A percentile compares a stretch with the other conserved stretches of the same genome.
phyloP scores from a whole-genome alignment of 2,329 filamentous ascomycete species.

The Verticillium albo-atrum region DNA sequence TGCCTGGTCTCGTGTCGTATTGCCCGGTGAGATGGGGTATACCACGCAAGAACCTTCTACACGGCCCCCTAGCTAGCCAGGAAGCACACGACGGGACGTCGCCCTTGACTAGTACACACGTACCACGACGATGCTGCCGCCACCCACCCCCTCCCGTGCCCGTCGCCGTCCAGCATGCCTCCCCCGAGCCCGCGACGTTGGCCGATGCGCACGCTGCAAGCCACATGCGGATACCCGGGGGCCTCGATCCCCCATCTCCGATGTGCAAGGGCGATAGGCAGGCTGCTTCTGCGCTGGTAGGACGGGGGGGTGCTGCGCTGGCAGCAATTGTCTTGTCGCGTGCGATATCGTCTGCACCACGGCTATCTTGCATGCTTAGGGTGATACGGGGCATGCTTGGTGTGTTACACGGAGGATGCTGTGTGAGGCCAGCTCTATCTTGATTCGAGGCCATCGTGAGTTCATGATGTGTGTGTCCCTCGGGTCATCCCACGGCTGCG shows the following conservation, averaged over 20 bases:
- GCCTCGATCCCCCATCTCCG: not conserved
- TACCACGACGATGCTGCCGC: not conserved
- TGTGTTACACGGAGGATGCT: conserved; percentile 4
- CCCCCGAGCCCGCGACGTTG: not conserved
- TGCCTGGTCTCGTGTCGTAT: too few relatives aligned
- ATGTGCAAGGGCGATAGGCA: not conserved
- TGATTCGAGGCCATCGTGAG: too few relatives aligned
- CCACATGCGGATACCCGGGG: not conserved
- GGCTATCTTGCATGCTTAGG: conserved; percentile 9
- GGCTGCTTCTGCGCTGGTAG: too few relatives aligned
- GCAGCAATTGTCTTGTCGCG: not conserved
- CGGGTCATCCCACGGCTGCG: not conserved
- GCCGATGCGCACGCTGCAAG: not conserved
- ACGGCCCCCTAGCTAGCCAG: too few relatives aligned
- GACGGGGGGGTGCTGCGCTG: too few relatives aligned
- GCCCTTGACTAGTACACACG: not conserved
- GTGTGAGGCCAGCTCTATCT: not conserved
- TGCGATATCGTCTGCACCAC: not conserved
- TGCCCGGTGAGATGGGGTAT: too few relatives aligned
- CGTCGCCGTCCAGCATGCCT: not conserved
- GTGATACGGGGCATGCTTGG: conserved; percentile 7
- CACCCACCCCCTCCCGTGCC: not conserved
- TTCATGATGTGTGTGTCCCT: too few relatives aligned
- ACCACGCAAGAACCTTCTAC: too few relatives aligned
- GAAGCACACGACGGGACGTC: too few relatives aligned